Conservation (phyloP, 352 stramenopile species). For the Pythium scleroteichum region DNA sequence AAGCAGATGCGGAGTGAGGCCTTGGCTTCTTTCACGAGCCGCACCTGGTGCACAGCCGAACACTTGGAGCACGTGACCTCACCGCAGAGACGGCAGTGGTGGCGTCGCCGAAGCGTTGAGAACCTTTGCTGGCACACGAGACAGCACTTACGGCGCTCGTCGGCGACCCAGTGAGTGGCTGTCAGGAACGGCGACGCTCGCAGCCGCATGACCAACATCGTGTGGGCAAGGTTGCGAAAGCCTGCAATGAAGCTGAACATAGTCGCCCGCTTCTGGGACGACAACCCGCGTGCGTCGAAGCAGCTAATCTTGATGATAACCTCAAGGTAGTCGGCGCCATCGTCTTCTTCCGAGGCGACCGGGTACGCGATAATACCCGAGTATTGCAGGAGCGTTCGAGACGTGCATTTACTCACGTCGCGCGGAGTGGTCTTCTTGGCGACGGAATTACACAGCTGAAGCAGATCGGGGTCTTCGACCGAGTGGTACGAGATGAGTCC, state of each 20-base stretch:
- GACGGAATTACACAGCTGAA: constrained; percentile 61
- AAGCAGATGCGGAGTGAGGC: constrained; percentile 62
- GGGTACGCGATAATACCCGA: constrained; percentile 68
- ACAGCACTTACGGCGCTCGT: constrained; percentile 53
- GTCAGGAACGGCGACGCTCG: constrained; percentile 59
- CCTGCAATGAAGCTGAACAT: constrained; percentile 54
- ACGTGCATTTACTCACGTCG: constrained; percentile 18
- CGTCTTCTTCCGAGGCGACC: constrained; percentile 31
- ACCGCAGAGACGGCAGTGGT: constrained; percentile 76
- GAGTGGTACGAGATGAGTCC: constrained; percentile 73
- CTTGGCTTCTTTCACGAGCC: constrained; percentile 52
- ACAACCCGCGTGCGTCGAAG: constrained; percentile 52
- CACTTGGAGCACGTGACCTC: constrained; percentile 77
- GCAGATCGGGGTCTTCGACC: constrained; percentile 61
- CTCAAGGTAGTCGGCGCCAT: constrained; percentile 48
- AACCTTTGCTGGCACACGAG: constrained; percentile 61
- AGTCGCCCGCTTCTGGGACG: constrained; percentile 36
- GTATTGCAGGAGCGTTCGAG: constrained; percentile 56
- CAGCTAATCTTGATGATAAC: constrained; percentile 66
- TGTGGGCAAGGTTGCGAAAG: constrained; percentile 50
- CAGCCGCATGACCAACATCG: constrained; percentile 60
- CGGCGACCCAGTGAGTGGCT: constrained; percentile 56
- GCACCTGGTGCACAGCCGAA: constrained; percentile 61
- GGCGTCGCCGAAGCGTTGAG: constrained; percentile 45
- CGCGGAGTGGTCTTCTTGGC: constrained; percentile 25